phyloP scores from a whole-genome alignment of 164 flowering plant species.

The Protea cynaroides region DNA sequence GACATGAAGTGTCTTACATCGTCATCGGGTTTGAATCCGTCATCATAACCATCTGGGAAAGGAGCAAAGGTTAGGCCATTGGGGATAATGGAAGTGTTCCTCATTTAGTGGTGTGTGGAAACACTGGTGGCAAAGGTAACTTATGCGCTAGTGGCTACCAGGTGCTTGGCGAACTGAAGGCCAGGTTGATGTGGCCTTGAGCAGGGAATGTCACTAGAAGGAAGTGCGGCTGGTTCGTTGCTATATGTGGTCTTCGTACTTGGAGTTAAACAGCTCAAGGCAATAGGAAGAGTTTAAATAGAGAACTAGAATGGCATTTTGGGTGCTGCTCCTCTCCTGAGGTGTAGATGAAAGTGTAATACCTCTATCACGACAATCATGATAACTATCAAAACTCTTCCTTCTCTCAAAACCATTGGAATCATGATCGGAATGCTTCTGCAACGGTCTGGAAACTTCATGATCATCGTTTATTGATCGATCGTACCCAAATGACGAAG shows the following conservation, averaged over 20 bases:
- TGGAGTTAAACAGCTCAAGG: too few relatives aligned
- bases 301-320: too few relatives aligned
- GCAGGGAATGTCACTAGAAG: slow-evolving; percentile 17
- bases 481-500: slow-evolving; percentile 45
- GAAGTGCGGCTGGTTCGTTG: slow-evolving; percentile 16
- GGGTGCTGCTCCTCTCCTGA: too few relatives aligned
- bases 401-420: slow-evolving; percentile 56
- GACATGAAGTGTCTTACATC: not conserved
- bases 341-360: slow-evolving; percentile 28
- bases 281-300: too few relatives aligned
- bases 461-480: slow-evolving; percentile 51
- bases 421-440: slow-evolving; percentile 56
- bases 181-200: slow-evolving; percentile 32
- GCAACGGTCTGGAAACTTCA: slow-evolving; percentile 32
- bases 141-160: slow-evolving; percentile 11
- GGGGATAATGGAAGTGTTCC: not conserved
- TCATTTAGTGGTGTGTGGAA: slow-evolving; percentile 11
- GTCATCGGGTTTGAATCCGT: not conserved
- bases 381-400: slow-evolving; percentile 41
- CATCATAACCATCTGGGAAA: slow-evolving; percentile 21
- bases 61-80: slow-evolving; percentile 13
- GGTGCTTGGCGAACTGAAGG: slow-evolving; percentile 25
- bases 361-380: slow-evolving; percentile 33
- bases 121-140: slow-evolving; percentile 24
- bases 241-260: too few relatives aligned